Percentiles rank a stretch among this genome's conserved stretches.
phyloP scores from a whole-genome alignment of 108 stramenopile species.

The Nitzschia sp. region DNA sequence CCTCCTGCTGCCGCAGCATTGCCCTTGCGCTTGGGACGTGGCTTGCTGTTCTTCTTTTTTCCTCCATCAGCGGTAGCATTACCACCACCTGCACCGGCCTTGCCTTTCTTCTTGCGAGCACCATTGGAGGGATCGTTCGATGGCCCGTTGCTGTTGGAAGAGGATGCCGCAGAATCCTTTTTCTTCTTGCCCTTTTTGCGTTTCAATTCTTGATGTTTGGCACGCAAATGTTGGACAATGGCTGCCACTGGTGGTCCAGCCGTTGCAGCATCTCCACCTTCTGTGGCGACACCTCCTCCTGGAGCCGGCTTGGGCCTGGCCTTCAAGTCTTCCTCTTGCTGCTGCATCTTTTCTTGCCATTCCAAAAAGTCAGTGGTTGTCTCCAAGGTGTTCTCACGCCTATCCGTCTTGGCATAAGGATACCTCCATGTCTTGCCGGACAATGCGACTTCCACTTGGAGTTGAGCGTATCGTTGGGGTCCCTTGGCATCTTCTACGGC shows the following conservation, averaged over 20 bases:
- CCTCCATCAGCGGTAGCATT: slow-evolving; percentile 12
- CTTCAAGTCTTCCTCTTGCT: slow-evolving; percentile 45
- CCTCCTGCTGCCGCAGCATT: background rate
- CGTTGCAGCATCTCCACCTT: slow-evolving; percentile 5
- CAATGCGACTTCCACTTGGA: slow-evolving; percentile 35
- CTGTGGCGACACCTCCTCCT: slow-evolving; percentile 39
- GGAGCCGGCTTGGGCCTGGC: slow-evolving; percentile 55
- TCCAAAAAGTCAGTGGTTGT: slow-evolving; percentile 41
- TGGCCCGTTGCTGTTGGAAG: slow-evolving; percentile 6
- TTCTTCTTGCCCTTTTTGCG: slow-evolving; percentile 40
- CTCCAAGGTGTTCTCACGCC: slow-evolving; percentile 50
- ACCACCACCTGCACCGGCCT: slow-evolving; percentile 5
- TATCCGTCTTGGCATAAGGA: slow-evolving; percentile 31
- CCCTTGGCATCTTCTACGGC: slow-evolving; percentile 27
- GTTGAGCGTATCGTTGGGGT: slow-evolving; percentile 23
- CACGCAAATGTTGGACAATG: slow-evolving; percentile 48
- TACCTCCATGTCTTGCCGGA: slow-evolving; percentile 47
- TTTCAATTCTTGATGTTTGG: slow-evolving; percentile 43
- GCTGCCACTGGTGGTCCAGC: slow-evolving; percentile 39
- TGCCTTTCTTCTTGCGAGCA: slow-evolving; percentile 17
- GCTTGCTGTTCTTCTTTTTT: slow-evolving; percentile 21
- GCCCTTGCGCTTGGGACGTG: slow-evolving; percentile 23
- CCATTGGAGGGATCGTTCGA: background rate
- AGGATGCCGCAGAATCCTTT: slow-evolving; percentile 15
- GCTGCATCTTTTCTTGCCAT: slow-evolving; percentile 32